These are phyloP conservation scores for Fusarium virguliforme DNA, from an alignment of 2,329 filamentous ascomycete genomes.

Conservation along the genomic window DNA sequence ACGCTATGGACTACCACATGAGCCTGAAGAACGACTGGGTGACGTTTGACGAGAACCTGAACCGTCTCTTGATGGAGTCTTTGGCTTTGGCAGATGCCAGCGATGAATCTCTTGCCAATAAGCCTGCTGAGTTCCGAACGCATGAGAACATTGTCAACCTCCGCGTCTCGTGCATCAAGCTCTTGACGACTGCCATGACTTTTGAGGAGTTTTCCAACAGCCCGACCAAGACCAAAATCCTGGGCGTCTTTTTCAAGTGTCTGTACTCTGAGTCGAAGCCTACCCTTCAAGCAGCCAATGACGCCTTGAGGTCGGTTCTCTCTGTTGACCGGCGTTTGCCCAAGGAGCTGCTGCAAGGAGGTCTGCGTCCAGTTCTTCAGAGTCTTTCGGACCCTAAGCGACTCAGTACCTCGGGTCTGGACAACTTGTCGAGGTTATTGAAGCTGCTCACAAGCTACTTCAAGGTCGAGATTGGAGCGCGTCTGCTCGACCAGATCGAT, in stretches of 20 bases:
- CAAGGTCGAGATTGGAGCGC: slow-evolving; percentile 96
- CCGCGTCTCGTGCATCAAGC: slow-evolving; percentile 91
- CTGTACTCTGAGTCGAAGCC: slow-evolving; percentile 93
- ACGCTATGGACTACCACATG: slow-evolving; percentile 96
- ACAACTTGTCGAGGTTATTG: slow-evolving; percentile 90
- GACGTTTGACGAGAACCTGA: slow-evolving; percentile 91
- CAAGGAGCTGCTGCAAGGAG: slow-evolving; percentile 94
- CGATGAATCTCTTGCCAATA: slow-evolving; percentile 92
- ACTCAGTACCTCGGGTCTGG: slow-evolving; percentile 88
- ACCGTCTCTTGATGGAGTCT: slow-evolving; percentile 92
- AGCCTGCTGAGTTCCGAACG: slow-evolving; percentile 94
- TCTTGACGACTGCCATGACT: slow-evolving; percentile 92
- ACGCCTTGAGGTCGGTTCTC: slow-evolving; percentile 89
- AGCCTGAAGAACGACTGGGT: slow-evolving; percentile 91
- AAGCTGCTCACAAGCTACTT: slow-evolving; percentile 98
- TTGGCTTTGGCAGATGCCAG: slow-evolving; percentile 94
- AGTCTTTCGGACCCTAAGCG: slow-evolving; percentile 96
- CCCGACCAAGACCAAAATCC: slow-evolving; percentile 78
- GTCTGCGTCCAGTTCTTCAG: slow-evolving; percentile 93
- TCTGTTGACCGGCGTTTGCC: slow-evolving; percentile 92
- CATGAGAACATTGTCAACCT: slow-evolving; percentile 94
- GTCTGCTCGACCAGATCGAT: slow-evolving; percentile 94
- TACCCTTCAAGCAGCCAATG: slow-evolving; percentile 94
- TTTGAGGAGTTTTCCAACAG: slow-evolving; percentile 92
- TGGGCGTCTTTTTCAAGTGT: slow-evolving; percentile 97